These are phyloP conservation scores for Mortierella sp. DNA, from an alignment of 371 early-diverging fungal genomes.

Conservation along the genomic window DNA sequence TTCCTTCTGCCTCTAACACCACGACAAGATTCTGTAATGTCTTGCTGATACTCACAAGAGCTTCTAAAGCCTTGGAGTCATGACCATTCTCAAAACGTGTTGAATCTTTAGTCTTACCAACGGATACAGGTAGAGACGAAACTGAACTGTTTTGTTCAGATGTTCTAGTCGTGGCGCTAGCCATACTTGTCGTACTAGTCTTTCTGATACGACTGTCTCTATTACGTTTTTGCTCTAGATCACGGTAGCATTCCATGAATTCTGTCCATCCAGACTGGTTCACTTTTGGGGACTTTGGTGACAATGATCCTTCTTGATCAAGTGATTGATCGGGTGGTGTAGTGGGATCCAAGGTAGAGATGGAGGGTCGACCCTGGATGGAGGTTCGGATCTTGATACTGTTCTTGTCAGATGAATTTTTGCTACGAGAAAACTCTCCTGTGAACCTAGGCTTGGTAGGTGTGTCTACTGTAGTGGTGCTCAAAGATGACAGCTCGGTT, in stretches of 20 bases:
- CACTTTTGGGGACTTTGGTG: conserved; percentile 4
- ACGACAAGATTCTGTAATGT: conserved; percentile 42
- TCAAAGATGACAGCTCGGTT: neutral
- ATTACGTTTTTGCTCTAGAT: neutral
- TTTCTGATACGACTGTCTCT: neutral
- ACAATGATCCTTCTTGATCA: neutral
- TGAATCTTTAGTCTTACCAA: neutral
- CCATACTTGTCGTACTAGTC: neutral
- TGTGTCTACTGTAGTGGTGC: neutral
- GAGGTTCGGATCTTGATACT: neutral
- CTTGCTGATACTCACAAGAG: conserved; percentile 24
- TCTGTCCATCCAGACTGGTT: conserved; percentile 15
- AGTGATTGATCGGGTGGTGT: neutral
- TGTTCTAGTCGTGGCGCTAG: neutral
- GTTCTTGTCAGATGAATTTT: no score
- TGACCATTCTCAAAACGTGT: conserved; percentile 1
- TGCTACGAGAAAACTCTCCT: no score
- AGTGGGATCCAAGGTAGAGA: neutral
- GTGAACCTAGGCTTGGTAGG: neutral
- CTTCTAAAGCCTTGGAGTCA: conserved; percentile 6
- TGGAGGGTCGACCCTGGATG: neutral
- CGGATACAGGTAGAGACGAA: neutral
- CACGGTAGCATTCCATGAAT: conserved; percentile 5
- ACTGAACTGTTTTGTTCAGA: neutral
- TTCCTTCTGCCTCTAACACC: conserved; percentile 14